Evolutionary conservation across 345 rosid species (phyloP).

Genomic region (Angophora floribunda): DNA sequence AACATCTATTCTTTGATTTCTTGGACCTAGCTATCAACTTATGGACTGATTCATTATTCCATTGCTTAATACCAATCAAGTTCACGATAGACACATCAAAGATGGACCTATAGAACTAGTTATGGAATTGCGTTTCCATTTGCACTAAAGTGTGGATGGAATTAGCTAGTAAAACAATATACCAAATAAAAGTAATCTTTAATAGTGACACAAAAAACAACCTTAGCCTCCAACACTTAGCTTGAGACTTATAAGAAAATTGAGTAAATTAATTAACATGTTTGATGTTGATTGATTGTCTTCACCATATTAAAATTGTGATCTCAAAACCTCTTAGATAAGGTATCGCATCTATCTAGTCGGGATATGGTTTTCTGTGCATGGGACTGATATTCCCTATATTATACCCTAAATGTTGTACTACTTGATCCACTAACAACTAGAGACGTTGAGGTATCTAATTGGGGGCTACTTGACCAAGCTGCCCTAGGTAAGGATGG

Average conservation of each 20-base stretch:
- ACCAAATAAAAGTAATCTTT: not conserved
- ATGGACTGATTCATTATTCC: not conserved
- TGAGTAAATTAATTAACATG: not conserved
- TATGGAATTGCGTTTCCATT: not conserved
- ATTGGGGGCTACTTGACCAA: not conserved
- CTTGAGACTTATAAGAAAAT: too few relatives aligned
- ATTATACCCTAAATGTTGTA: not conserved
- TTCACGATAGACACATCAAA: not conserved
- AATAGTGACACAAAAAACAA: not conserved
- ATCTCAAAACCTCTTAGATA: not conserved
- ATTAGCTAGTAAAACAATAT: not conserved
- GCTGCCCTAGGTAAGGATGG: not conserved
- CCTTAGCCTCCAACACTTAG: not conserved
- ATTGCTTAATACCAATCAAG: not conserved
- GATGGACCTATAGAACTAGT: not conserved
- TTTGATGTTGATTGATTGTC: not conserved
- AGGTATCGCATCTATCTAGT: not conserved
- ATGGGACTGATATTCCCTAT: not conserved
- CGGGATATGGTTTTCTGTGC: not conserved
- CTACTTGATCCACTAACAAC: not conserved
- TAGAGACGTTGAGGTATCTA: not conserved
- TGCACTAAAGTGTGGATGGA: not conserved
- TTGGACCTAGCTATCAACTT: not conserved
- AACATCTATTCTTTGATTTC: not conserved
- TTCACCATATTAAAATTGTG: not conserved